These are phyloP conservation scores for Kwoniella botswanensis DNA, from an alignment of 768 basidiomycete species.

Conservation along the genomic window DNA sequence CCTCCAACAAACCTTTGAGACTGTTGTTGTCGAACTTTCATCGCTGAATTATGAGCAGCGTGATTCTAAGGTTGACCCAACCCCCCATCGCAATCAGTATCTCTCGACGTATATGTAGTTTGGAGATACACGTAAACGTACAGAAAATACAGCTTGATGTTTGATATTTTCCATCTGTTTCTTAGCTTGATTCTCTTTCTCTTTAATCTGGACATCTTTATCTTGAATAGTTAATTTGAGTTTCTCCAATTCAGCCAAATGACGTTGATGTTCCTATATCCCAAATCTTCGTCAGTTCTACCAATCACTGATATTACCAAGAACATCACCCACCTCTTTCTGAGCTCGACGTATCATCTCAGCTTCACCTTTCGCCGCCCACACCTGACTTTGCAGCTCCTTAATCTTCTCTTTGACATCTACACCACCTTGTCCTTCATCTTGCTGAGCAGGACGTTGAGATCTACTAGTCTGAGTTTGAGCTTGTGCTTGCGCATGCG, in stretches of 20 bases:
- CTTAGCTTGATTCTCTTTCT: slow-evolving; percentile 31
- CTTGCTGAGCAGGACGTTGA: not conserved
- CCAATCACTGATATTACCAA: not conserved
- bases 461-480: slow-evolving; percentile 13
- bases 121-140: slow-evolving; percentile 14
- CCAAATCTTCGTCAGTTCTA: not conserved
- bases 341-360: slow-evolving; percentile 39
- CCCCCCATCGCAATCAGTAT: not conserved
- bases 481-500: slow-evolving; percentile 4
- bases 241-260: slow-evolving; percentile 35
- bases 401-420: slow-evolving; percentile 19
- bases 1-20: slow-evolving; percentile 16
- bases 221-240: slow-evolving; percentile 28
- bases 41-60: slow-evolving; percentile 28
- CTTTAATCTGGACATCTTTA: slow-evolving; percentile 35
- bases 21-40: slow-evolving; percentile 25
- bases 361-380: slow-evolving; percentile 45
- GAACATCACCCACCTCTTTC: slow-evolving; percentile 29
- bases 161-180: slow-evolving; percentile 42
- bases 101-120: not conserved
- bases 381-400: slow-evolving; percentile 39
- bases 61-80: slow-evolving; percentile 19
- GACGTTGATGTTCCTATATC: slow-evolving; percentile 28
- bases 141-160: slow-evolving; percentile 49
- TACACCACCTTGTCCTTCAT: not conserved